phyloP scores from a whole-genome alignment of 2,329 filamentous ascomycete genomes.

The Hortaea werneckii region DNA sequence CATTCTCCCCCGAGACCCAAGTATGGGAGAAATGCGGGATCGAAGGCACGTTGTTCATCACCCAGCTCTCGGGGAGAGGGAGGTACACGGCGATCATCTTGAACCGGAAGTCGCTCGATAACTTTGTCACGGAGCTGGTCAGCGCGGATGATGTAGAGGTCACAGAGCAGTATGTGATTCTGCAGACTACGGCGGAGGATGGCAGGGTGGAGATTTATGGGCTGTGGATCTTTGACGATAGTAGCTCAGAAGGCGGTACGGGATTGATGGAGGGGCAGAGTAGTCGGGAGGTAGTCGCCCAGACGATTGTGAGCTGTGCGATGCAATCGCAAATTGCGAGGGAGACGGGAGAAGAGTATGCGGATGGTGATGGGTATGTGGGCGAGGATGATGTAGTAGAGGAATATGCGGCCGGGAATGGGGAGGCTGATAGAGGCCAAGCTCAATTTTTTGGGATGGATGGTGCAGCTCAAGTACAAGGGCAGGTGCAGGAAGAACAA shows the following conservation, averaged over 20 bases:
- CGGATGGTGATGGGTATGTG: neutral
- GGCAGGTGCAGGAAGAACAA: neutral
- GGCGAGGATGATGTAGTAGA: no score
- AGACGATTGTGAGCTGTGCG: slow-evolving; percentile 47
- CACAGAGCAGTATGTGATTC: slow-evolving; percentile 49
- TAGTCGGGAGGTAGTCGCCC: slow-evolving; percentile 39
- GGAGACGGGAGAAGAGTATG: neutral
- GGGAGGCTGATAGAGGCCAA: neutral
- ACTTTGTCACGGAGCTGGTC: slow-evolving; percentile 35
- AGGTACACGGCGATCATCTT: slow-evolving; percentile 36
- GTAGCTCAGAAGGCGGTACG: slow-evolving; percentile 24
- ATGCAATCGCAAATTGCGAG: slow-evolving; percentile 32
- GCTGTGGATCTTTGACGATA: slow-evolving; percentile 57
- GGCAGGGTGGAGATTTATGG: slow-evolving; percentile 41
- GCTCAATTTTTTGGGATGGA: neutral
- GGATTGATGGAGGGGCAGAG: slow-evolving; percentile 23
- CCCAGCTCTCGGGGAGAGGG: neutral
- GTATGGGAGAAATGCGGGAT: slow-evolving; percentile 78
- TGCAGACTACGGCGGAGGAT: slow-evolving; percentile 36
- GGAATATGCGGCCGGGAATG: neutral
- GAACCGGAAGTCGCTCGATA: slow-evolving; percentile 39
- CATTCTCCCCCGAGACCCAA: slow-evolving; percentile 54
- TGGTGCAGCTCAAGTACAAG: neutral
- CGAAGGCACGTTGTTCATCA: slow-evolving; percentile 82
- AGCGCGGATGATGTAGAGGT: slow-evolving; percentile 36